A percentile compares a stretch with the other conserved stretches of the same genome.
Conservation (phyloP, 2,329 filamentous ascomycete genomes). For the Colletotrichum liriopes region DNA sequence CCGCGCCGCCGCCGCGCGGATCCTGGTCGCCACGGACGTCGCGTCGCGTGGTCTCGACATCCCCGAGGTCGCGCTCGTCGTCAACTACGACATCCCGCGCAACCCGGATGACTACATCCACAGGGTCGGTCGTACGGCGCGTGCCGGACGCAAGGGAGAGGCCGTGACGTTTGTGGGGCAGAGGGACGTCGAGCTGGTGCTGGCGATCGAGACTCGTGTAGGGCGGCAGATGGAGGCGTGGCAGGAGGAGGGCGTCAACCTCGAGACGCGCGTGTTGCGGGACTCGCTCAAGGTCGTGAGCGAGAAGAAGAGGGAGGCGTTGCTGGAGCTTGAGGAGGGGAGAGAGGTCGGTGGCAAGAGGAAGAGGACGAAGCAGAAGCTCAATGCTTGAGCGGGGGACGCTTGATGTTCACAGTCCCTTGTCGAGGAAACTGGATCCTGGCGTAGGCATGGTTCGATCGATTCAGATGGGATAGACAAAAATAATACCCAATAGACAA, state of each 20-base stretch:
- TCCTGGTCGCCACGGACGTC: conserved; percentile 95
- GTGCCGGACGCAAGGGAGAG: conserved; percentile 88
- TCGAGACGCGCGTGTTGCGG: conserved; percentile 90
- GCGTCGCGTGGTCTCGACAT: conserved; percentile 96
- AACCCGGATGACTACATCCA: conserved; percentile 98
- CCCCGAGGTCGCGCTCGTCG: conserved; percentile 88
- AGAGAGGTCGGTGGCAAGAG: conserved; percentile 92
- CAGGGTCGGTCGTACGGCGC: conserved; percentile 93
- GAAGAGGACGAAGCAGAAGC: conserved; percentile 73
- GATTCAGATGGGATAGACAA: conserved; percentile 26
- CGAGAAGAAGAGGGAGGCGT: conserved; percentile 95
- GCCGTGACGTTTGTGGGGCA: conserved; percentile 93
- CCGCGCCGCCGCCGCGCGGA: conserved; percentile 87
- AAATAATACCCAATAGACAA: conserved; percentile 34
- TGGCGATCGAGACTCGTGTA: conserved; percentile 89
- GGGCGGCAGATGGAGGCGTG: conserved; percentile 86
- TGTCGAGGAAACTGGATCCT: neutral
- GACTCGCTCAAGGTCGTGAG: conserved; percentile 91
- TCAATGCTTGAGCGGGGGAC: conserved; percentile 47
- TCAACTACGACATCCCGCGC: conserved; percentile 97
- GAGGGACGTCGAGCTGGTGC: conserved; percentile 90
- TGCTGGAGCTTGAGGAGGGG: conserved; percentile 92
- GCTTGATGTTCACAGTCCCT: no score
- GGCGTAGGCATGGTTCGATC: neutral
- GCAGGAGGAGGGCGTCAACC: conserved; percentile 90